These are phyloP conservation scores for Eucalyptus curtisii DNA, from an alignment of 345 rosid species.

Conservation along the genomic window DNA sequence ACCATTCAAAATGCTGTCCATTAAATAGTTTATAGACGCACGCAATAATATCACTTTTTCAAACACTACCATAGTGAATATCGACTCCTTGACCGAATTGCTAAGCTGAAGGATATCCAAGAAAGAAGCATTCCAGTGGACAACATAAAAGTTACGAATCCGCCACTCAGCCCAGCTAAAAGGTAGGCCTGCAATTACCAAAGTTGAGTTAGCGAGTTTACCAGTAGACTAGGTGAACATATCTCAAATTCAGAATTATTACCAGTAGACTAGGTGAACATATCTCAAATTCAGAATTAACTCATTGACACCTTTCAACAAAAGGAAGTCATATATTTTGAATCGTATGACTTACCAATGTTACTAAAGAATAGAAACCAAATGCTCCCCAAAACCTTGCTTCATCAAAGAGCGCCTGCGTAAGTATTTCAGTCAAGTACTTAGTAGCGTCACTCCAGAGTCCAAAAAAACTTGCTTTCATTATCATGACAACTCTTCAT, in stretches of 20 bases:
- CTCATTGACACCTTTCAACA: background rate
- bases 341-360: constrained; percentile 40
- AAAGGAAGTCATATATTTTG: background rate
- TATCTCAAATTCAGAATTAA: background rate
- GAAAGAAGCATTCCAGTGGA: constrained; percentile 67
- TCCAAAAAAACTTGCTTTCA: background rate
- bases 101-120: constrained; percentile 55
- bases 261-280: background rate
- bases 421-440: background rate
- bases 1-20: background rate
- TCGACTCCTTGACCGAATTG: constrained; percentile 31
- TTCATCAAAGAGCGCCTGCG: constrained; percentile 60
- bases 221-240: background rate
- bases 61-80: constrained; percentile 43
- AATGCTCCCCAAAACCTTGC: constrained; percentile 99
- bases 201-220: constrained; percentile 12
- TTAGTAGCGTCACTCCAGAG: background rate
- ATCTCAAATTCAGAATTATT: background rate
- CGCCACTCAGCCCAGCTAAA: constrained; percentile 77
- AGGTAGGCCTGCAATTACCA: constrained; percentile 55
- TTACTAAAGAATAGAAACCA: constrained; percentile 60
- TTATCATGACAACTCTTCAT: background rate
- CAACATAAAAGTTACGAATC: constrained; percentile 57
- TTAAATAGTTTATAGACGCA: background rate
- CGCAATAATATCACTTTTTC: background rate